A percentile compares a stretch with the other conserved stretches of the same genome.
These are phyloP conservation scores for Boletus reticulatus DNA, from an alignment of 768 basidiomycete species.

Conservation along the genomic window DNA sequence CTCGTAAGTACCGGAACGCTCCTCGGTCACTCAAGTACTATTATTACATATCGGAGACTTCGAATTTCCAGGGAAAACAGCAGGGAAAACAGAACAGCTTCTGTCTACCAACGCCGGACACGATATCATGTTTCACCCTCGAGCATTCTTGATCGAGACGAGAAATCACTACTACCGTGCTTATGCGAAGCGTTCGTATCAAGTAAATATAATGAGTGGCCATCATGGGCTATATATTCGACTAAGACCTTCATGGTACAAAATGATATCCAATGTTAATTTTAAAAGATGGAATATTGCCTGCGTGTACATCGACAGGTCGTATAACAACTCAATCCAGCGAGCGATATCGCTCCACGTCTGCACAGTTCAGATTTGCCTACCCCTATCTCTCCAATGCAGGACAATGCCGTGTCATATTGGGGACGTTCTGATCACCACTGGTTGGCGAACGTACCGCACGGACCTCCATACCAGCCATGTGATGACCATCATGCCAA, in stretches of 20 bases:
- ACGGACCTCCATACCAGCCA: conserved; percentile 57
- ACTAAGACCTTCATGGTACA: not conserved
- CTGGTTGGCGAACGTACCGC: conserved; percentile 34
- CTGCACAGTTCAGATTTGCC: conserved; percentile 4
- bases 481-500: conserved; percentile 43
- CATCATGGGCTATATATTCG: conserved; percentile 4
- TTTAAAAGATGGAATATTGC: not conserved
- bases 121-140: no score
- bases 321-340: not conserved
- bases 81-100: no score
- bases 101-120: no score
- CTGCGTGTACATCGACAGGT: not conserved
- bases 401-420: conserved; percentile 15
- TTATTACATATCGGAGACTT: no score
- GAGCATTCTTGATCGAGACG: no score
- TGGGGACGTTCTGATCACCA: conserved; percentile 25
- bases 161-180: no score
- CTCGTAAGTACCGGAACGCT: no score
- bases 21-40: no score
- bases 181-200: no score
- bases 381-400: conserved; percentile 1
- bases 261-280: not conserved
- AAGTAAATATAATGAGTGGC: not conserved
- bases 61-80: no score
- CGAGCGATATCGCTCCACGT: not conserved